Evolutionary conservation across 768 basidiomycete species (phyloP), one percentile per base, ranked within the genome.

Genomic region (Serendipita sp.): DNA sequence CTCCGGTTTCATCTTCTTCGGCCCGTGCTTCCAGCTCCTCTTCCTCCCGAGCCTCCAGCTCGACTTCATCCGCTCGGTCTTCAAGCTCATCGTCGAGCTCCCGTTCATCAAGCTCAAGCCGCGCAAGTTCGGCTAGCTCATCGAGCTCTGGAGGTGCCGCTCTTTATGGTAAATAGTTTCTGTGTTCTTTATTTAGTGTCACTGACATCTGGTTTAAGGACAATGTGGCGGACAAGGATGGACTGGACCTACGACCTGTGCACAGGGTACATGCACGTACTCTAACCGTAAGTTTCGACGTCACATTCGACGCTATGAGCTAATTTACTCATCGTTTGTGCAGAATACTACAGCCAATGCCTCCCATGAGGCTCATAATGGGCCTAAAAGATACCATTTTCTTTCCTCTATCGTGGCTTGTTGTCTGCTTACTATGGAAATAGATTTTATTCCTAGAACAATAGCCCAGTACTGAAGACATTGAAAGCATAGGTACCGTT

Each of bases 41-140:
- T 5, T 51, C 48, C 5, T 18, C 18, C n/a, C 48, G 48, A 5
- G 48, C 48, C 1, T 51, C 48, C 8, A 51, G 48, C 2, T 18
- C 48, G 18, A 18, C 48, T n/a, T 8, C 48, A 2, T 18, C 48
- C 48, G 48, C 48, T 18, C 71, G 70, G 8, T 34, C 62, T 62
- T 41, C 32, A 30, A 62, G 51, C 34, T 52, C 44, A 3, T 28
- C n/a, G 63, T 30, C 41, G 5, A 41, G 41, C 41, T 41, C 41
- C 1, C 41, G 41, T 7, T 41, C 41, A 1, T 41, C 41, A 13
- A 41, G 41, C 41, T 41, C 41, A 13, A 41, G 41, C 13, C 41
- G 41, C 41, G 41, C 41, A 41, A 41, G 41, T 13, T 41, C 41
- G 7, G 13, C 41, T 13, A 41, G 41, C 41, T 41, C 41, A 5